Evolutionary conservation across 257 asterid genomes (phyloP).

Genomic region (Solanum medicagineum): DNA sequence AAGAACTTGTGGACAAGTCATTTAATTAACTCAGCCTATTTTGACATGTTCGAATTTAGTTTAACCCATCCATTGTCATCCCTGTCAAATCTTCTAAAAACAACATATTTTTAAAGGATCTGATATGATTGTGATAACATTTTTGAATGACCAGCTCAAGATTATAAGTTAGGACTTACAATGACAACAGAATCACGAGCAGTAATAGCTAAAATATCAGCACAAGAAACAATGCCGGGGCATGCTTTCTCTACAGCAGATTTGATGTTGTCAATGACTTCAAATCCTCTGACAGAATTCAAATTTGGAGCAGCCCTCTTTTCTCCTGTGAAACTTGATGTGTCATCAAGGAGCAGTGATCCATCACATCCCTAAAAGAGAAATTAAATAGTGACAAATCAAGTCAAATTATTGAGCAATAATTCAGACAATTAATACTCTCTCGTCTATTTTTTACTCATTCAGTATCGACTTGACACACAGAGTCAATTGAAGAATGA

Average conservation of each 20-base stretch:
- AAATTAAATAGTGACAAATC: neutral
- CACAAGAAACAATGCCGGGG: slow-evolving; percentile 73
- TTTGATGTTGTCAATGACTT: slow-evolving; percentile 62
- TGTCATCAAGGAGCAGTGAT: slow-evolving; percentile 77
- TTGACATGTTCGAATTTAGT: too few relatives aligned
- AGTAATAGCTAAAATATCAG: slow-evolving; percentile 67
- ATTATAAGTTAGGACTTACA: slow-evolving; percentile 16
- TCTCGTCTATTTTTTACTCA: neutral
- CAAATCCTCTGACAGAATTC: slow-evolving; percentile 67
- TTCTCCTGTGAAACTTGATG: slow-evolving; percentile 64
- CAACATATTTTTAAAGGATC: too few relatives aligned
- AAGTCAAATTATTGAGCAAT: neutral
- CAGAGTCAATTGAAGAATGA: too few relatives aligned
- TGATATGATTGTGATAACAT: too few relatives aligned
- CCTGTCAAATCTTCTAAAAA: too few relatives aligned
- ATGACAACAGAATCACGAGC: slow-evolving; percentile 65
- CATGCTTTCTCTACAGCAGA: slow-evolving; percentile 69
- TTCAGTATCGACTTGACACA: neutral
- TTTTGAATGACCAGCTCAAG: too few relatives aligned
- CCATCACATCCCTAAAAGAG: slow-evolving; percentile 75
- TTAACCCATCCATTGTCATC: too few relatives aligned
- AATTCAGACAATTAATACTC: neutral
- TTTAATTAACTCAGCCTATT: too few relatives aligned
- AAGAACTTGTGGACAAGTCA: too few relatives aligned
- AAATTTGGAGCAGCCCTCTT: slow-evolving; percentile 58